Percentiles rank a stretch among this genome's conserved stretches.
phyloP scores from a whole-genome alignment of 768 basidiomycete species.

The Albatrellus ellisii region DNA sequence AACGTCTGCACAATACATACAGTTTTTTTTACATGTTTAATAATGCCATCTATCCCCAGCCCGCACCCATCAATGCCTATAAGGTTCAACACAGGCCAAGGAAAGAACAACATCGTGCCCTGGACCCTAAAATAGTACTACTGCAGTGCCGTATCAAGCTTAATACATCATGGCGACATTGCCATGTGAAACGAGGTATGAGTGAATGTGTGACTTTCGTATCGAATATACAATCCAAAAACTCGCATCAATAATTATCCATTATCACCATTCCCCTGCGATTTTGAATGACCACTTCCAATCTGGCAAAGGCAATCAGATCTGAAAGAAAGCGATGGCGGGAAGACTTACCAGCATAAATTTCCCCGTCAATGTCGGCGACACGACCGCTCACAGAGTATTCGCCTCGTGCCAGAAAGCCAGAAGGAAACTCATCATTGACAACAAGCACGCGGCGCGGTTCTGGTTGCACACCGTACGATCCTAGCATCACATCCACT shows the following conservation, averaged over 20 bases:
- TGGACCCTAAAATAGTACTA: too few relatives aligned
- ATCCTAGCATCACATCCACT: conserved; percentile 89
- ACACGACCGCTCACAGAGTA: conserved; percentile 76
- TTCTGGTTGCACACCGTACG: conserved; percentile 68
- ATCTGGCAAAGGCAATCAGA: conserved; percentile 27
- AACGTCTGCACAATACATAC: too few relatives aligned
- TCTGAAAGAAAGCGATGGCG: not conserved
- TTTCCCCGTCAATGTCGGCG: conserved; percentile 72
- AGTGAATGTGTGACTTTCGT: not conserved
- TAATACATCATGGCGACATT: too few relatives aligned
- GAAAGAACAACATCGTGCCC: too few relatives aligned
- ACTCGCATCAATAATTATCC: conserved; percentile 3
- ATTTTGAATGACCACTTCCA: conserved; percentile 90
- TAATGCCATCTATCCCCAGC: too few relatives aligned
- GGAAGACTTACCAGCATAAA: conserved; percentile 58
- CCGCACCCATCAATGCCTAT: too few relatives aligned
- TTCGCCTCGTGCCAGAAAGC: conserved; percentile 69
- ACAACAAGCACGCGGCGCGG: conserved; percentile 70
- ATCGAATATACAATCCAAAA: not conserved
- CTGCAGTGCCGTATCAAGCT: too few relatives aligned
- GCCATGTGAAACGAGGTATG: not conserved
- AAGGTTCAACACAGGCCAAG: not conserved
- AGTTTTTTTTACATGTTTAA: too few relatives aligned
- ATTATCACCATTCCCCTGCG: conserved; percentile 74
- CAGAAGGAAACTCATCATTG: conserved; percentile 52